Evolutionary conservation across 1,284 basidiomycete genomes (phyloP), one percentile per base, ranked within the genome.

Genomic region (Boletus hoseneyae): DNA sequence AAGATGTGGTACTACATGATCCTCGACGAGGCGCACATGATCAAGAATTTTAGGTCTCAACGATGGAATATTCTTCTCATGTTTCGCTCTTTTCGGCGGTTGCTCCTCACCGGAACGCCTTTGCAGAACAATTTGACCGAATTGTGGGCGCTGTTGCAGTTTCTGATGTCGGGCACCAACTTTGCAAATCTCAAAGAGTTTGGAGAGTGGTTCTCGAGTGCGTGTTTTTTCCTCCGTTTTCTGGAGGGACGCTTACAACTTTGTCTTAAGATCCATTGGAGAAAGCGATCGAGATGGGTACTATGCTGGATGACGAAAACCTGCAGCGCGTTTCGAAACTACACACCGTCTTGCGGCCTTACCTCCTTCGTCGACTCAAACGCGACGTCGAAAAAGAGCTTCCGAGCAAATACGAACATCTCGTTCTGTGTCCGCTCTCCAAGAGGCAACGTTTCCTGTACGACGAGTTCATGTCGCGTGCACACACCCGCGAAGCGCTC

Each of bases 1-100:
- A 97, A 96, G 70, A 78, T 84, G 42, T 97, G 95, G 95, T 92
- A 93, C 65, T 97, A 97, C 65, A 90, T 97, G 84, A 86, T 97
- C 55, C 80, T 97, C 11, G 94, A 97, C 68, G 95, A 97, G 71
- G 95, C 94, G 8, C 94, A 98, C 65, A 96, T 97, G 83, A 97
- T 98, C 83, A 97, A 97, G 73, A 98, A 97, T 71, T 97, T 97
- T 73, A 87, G 88, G 58, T 93, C 90, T 1, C 93, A 97, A 69
- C 82, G 95, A 42, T 97, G 95, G 95, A 93, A 94, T 65, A 94
- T 87, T 12, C 70, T 98, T 27, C 77, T 97, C n/a, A 90, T 93
- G 75, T 97, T 97, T 73, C 86, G 92, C 45, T 92, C 93, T 4
- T 89, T 91, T 61, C 83, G 92, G 27, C 83, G 95, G 8, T 71